Conservation (phyloP, 768 basidiomycete genomes). For the Serendipita sp. region DNA sequence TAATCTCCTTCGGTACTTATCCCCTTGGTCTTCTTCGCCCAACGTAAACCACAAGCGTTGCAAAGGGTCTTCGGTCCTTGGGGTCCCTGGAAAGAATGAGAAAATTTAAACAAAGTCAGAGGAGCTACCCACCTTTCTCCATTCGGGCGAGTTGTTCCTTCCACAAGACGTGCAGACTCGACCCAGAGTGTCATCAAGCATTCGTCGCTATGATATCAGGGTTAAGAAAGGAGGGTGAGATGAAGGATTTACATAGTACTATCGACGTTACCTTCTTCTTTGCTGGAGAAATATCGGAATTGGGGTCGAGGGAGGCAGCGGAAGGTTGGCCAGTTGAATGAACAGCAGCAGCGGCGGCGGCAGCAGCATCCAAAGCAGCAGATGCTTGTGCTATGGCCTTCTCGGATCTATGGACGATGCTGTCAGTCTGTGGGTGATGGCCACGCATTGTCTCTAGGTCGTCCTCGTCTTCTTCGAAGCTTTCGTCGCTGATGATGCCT, state of each 20-base stretch:
- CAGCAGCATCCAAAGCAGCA: not conserved
- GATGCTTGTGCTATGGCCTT: not conserved
- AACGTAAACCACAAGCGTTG: constrained; percentile 76
- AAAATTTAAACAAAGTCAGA: not conserved
- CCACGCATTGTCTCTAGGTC: not conserved
- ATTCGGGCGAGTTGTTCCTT: constrained; percentile 90
- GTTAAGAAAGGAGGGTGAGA: not conserved
- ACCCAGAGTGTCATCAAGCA: not conserved
- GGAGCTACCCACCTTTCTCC: constrained; percentile 53
- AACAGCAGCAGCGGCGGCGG: not conserved
- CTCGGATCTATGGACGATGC: not conserved
- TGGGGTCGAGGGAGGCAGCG: too few species aligned
- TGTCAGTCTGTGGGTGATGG: not conserved
- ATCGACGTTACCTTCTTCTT: not conserved
- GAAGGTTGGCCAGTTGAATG: not conserved
- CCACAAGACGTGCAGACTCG: constrained; percentile 86
- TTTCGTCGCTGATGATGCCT: not conserved
- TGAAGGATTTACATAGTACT: not conserved
- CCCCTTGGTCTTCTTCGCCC: not conserved
- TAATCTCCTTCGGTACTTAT: too few species aligned
- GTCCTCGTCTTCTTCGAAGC: not conserved
- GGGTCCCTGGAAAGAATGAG: constrained; percentile 41
- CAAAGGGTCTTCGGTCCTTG: constrained; percentile 93
- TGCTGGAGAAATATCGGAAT: not conserved
- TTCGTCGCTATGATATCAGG: not conserved